A percentile compares a stretch with the other conserved stretches of the same genome.
These are phyloP conservation scores for Stagonosporopsis rhizophila DNA, from an alignment of 2,329 filamentous ascomycete species.

Conservation along the genomic window DNA sequence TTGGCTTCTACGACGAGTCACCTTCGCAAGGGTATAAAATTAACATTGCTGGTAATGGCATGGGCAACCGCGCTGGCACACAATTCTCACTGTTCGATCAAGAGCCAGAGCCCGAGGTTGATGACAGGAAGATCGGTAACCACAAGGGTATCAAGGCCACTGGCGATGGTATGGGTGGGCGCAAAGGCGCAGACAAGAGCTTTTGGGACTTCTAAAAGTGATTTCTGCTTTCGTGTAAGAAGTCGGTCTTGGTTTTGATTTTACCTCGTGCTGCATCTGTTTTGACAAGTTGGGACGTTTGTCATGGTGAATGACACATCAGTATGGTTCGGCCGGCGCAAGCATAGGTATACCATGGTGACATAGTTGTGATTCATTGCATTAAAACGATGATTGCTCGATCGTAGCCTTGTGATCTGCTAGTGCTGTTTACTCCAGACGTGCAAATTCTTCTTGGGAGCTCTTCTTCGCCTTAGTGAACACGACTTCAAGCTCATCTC, in stretches of 20 bases:
- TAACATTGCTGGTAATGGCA: constrained; percentile 51
- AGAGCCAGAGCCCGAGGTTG: constrained; percentile 36
- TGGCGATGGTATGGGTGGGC: constrained; percentile 51
- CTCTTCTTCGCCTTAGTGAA: constrained; percentile 21
- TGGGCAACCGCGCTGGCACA: constrained; percentile 45
- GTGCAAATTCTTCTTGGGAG: background rate
- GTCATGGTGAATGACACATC: background rate
- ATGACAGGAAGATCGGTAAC: constrained; percentile 16
- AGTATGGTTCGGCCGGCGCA: constrained; percentile 12
- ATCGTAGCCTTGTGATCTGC: background rate
- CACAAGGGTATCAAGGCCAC: constrained; percentile 38
- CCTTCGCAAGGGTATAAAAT: constrained; percentile 39
- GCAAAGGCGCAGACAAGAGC: constrained; percentile 42
- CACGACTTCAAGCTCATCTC: constrained; percentile 45
- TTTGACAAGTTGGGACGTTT: constrained; percentile 2
- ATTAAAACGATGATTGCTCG: background rate
- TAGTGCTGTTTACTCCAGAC: background rate
- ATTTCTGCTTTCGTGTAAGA: background rate
- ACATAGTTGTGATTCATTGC: constrained; percentile 12
- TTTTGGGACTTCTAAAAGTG: constrained; percentile 43
- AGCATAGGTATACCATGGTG: constrained; percentile 15
- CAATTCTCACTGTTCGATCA: constrained; percentile 50
- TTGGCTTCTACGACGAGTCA: constrained; percentile 41
- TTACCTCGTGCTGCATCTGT: constrained; percentile 1
- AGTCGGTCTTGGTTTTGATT: background rate